These are phyloP conservation scores for Pseudogymnoascus sp. DNA, from an alignment of 2,329 filamentous ascomycete genomes.

Conservation along the genomic window DNA sequence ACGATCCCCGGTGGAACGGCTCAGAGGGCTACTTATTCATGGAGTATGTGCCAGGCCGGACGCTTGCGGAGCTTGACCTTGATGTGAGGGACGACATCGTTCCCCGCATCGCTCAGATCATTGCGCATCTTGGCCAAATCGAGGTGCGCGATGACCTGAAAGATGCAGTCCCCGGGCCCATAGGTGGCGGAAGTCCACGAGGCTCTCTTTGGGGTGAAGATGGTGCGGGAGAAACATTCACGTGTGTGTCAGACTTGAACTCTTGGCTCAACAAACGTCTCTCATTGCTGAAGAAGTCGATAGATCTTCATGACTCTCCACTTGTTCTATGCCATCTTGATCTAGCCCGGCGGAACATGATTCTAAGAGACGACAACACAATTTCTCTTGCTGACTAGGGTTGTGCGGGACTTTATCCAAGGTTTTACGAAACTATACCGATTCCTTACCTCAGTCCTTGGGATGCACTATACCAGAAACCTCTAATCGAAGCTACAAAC, in stretches of 20 bases:
- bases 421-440: slow-evolving; percentile 22
- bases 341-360: slow-evolving; percentile 24
- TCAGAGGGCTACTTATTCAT: slow-evolving; percentile 24
- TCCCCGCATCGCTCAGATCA: slow-evolving; percentile 16
- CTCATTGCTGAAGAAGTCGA: not conserved
- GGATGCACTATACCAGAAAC: slow-evolving; percentile 18
- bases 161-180: slow-evolving; percentile 16
- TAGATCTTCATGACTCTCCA: slow-evolving; percentile 21
- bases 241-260: not conserved
- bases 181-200: slow-evolving; percentile 16
- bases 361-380: slow-evolving; percentile 21
- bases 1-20: not conserved
- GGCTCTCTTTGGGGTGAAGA: slow-evolving; percentile 23
- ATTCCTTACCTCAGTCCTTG: slow-evolving; percentile 19
- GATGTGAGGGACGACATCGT: slow-evolving; percentile 14
- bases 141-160: not conserved
- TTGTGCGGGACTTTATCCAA: slow-evolving; percentile 22
- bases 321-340: slow-evolving; percentile 27
- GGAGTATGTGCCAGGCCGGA: slow-evolving; percentile 23
- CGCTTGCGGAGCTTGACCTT: slow-evolving; percentile 18
- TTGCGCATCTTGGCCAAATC: slow-evolving; percentile 17
- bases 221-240: not conserved
- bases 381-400: slow-evolving; percentile 26
- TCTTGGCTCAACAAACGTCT: not conserved
- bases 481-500: slow-evolving; percentile 15